Base-by-base conservation (phyloP, 257 asterid genomes). In the Pogostemon cablin region DNA sequence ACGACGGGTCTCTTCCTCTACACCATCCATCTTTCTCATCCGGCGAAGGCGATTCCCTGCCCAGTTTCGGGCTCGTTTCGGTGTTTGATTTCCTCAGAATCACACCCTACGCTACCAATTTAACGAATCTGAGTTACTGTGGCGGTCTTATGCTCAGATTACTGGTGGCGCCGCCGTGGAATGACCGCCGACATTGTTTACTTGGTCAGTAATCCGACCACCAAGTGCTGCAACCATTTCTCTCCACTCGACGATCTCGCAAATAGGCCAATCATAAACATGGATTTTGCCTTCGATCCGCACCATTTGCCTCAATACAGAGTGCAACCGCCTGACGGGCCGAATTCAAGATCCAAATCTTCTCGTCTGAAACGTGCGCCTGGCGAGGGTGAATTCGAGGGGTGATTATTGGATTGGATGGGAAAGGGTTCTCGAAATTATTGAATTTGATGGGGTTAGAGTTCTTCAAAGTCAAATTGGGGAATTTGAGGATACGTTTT, bases 151-250 rank as follows among this genome's bases (percentile, higher is more conserved):
- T 71, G 9, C 17, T 71, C 15, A 38, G 69, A 52, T 54, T 71
- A 0, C 3, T 71, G 46, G 68, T 60, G 3, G 20, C 61, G 9
- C 62, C 67, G 39, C 49, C 52, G 12, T 3, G 42, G 12, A 6
- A 25, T 2, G 42, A 20, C 8, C 15, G 0, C n/a, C 10, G 75
- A 71, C 38, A 2, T 71, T 34, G 5, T 60, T 9, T 71, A 71
- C 68, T 5, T 61, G 25, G 62, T 71, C 50, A 35, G 59, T 25
- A 71, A 71, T 50, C 75, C 68, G 4, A 40, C 75, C 12, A 71
- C 75, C 25, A 60, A 38, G 9, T 1, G 5, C 8, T 37, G 32
- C 48, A 47, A 20, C 34, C 53, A 42, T 2, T 42, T 71, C 9
- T 69, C 75, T 1, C 44, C 11, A 0, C 42, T 71, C 1, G 62